Evolutionary conservation across 1,284 basidiomycete genomes (phyloP), one percentile per base, ranked within the genome.

Genomic region (Pterulicium gracile): DNA sequence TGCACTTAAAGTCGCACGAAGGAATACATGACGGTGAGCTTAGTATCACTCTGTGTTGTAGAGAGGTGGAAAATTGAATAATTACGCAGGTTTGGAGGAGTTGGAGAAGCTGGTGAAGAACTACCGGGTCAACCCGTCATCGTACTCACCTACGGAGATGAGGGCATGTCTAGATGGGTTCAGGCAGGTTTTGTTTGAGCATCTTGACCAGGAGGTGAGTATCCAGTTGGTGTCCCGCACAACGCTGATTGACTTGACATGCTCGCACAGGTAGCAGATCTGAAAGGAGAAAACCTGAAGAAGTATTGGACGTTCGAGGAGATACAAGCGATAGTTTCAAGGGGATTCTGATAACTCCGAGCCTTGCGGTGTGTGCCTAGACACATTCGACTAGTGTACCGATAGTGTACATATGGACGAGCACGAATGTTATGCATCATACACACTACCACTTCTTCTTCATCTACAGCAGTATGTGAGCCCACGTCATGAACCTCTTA

Each of bases 221-320:
- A n/a, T n/a, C 3, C 35, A 39, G n/a, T 20, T 47, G 18, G 24
- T 32, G n/a, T 32, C 27, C 39, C 43, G 34, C 42, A 20, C 15
- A 40, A 35, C 24, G 23, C 35, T 49, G 20, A 24, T 3, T 13
- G 24, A 46, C 23, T 24, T 21, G 14, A 43, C 24, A 46, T 15
- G 27, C 13, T 22, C 45, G 47, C 35, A 18, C 52, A 75, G 69
- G 72, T 75, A 2, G 58, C 65, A 18, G 82, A 86, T 55, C 63
- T 86, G 13, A 64, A 63, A 18, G 75, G 66, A 19, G 72, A 77
- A 50, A 81, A 81, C 52, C 65, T 85, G 66, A 71, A 72, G 58
- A 77, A 77, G 49, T 75, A 77, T 47, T 83, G 78, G 67, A 80
- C 70, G 2, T 55, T 83, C 40, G 69, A 78, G 44, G 81, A 84